Conservation (phyloP, 2,329 filamentous ascomycete genomes). For the Monosporascus sp. region DNA sequence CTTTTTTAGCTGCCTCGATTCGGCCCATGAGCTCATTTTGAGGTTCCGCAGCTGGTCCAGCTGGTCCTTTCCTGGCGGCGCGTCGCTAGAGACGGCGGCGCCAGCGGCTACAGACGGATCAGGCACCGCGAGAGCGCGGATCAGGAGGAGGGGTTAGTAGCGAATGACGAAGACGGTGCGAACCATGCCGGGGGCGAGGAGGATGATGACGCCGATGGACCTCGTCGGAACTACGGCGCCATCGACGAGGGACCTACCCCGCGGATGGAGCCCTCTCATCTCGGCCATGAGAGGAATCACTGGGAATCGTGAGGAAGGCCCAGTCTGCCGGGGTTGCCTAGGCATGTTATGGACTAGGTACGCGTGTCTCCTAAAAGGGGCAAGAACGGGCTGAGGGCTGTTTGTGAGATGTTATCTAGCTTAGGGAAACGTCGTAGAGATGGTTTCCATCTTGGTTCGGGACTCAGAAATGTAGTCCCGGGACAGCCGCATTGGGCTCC, state of each 20-base stretch:
- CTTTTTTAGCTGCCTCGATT: neutral
- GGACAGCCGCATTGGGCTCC: too few relatives aligned
- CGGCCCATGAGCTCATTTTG: slow-evolving; percentile 25
- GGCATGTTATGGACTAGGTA: too few relatives aligned
- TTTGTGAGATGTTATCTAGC: too few relatives aligned
- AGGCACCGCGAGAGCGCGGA: slow-evolving; percentile 4
- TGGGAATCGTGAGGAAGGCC: slow-evolving; percentile 7
- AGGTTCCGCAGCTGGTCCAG: slow-evolving; percentile 15
- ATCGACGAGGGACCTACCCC: slow-evolving; percentile 7
- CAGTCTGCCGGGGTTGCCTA: neutral
- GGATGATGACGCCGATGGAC: neutral
- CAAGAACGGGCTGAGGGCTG: too few relatives aligned
- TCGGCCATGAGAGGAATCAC: slow-evolving; percentile 15
- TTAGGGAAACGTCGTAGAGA: too few relatives aligned
- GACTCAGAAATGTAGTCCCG: too few relatives aligned
- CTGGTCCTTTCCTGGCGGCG: slow-evolving; percentile 20
- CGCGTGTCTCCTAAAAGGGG: too few relatives aligned
- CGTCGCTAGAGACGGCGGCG: neutral
- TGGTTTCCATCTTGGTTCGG: too few relatives aligned
- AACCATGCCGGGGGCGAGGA: slow-evolving; percentile 5
- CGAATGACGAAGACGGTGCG: slow-evolving; percentile 8
- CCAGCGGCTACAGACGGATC: slow-evolving; percentile 7
- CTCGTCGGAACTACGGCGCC: slow-evolving; percentile 4
- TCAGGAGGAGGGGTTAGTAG: slow-evolving; percentile 12
- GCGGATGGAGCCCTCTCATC: slow-evolving; percentile 14